phyloP scores from a whole-genome alignment of 164 flowering plant species.

The Piper betle region DNA sequence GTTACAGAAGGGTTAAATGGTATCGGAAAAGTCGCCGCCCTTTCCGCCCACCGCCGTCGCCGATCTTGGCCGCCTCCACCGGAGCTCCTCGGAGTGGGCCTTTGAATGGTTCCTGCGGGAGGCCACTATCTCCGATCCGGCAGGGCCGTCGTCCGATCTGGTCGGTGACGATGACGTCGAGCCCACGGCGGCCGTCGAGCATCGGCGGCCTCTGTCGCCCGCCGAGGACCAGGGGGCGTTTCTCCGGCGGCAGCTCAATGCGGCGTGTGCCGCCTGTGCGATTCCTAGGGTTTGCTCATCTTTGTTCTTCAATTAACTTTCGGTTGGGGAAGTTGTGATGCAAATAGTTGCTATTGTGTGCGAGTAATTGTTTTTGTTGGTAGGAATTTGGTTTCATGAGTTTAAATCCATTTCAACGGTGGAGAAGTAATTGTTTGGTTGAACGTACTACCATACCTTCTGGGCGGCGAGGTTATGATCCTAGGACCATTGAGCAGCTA shows the following conservation, averaged over 20 bases:
- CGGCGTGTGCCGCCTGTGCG: conserved; percentile 93
- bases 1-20: too few relatives aligned
- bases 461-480: too few relatives aligned
- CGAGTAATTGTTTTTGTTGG: too few relatives aligned
- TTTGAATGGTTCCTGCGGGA: conserved; percentile 68
- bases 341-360: neutral
- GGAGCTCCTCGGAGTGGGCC: conserved; percentile 88
- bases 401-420: too few relatives aligned
- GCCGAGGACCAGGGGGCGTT: conserved; percentile 65
- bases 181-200: neutral
- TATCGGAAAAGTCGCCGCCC: too few relatives aligned
- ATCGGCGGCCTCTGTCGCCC: conserved; percentile 2
- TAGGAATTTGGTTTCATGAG: too few relatives aligned
- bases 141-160: neutral
- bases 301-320: neutral
- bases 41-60: conserved; percentile 2
- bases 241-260: conserved; percentile 61
- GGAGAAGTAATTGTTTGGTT: too few relatives aligned
- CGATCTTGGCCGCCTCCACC: conserved; percentile 41
- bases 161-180: conserved; percentile 11
- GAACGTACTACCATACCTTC: too few relatives aligned
- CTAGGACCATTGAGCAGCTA: too few relatives aligned
- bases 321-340: neutral
- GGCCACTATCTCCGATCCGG: conserved; percentile 11
- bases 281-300: conserved; percentile 37